These are phyloP conservation scores for Musa acuminata DNA, from an alignment of 176 grass and related monocot species.

Conservation along the genomic window DNA sequence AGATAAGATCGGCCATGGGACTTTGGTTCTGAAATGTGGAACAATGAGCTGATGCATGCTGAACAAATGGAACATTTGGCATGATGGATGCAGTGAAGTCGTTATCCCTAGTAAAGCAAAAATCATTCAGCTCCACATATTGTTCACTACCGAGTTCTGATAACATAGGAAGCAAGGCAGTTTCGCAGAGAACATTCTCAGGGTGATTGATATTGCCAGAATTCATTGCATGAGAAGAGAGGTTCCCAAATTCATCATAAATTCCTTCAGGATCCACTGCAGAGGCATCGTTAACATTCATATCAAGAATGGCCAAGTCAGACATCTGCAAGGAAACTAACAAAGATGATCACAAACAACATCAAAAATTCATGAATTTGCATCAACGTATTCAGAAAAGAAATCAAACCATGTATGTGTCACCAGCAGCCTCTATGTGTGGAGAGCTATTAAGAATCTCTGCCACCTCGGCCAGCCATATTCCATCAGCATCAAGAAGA, in stretches of 20 bases:
- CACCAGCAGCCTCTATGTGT: not conserved
- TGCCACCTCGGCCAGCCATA: not conserved
- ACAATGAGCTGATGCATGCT: not conserved
- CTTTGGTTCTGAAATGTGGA: not conserved
- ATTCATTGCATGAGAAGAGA: not conserved
- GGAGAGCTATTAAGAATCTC: not conserved
- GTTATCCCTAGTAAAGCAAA: slow-evolving; percentile 13
- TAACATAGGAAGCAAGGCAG: not conserved
- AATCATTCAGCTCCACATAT: slow-evolving; percentile 48
- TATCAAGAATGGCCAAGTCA: slow-evolving; percentile 21
- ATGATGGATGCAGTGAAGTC: not conserved
- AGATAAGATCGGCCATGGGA: not conserved
- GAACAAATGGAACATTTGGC: not conserved
- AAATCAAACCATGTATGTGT: not conserved
- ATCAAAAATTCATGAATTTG: not conserved
- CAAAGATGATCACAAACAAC: not conserved
- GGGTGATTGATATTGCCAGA: not conserved
- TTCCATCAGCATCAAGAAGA: not conserved
- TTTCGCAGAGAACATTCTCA: not conserved
- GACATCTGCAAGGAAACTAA: slow-evolving; percentile 26
- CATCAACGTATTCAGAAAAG: not conserved
- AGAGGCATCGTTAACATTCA: slow-evolving; percentile 17
- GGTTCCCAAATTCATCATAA: slow-evolving; percentile 28
- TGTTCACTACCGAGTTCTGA: slow-evolving; percentile 29
- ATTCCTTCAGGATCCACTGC: slow-evolving; percentile 29